These are phyloP conservation scores for Nitzschia putrida DNA, from an alignment of 108 stramenopile genomes.

Conservation along the genomic window DNA sequence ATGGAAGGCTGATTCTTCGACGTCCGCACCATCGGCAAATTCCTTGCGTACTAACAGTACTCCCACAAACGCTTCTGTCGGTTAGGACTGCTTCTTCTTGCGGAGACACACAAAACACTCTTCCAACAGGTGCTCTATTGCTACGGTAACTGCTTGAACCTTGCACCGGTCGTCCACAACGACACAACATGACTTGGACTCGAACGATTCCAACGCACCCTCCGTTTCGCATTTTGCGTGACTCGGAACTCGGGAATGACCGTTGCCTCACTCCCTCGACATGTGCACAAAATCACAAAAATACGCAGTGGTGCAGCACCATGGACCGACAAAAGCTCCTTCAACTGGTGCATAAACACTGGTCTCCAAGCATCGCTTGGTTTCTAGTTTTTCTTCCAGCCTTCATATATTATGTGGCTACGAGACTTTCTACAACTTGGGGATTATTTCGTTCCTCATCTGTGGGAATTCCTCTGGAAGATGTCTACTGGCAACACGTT, in stretches of 20 bases:
- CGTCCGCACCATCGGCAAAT: constrained; percentile 13
- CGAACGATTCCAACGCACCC: not conserved
- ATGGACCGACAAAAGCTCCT: too few species aligned
- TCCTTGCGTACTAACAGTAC: not conserved
- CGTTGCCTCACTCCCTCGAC: too few species aligned
- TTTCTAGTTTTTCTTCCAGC: constrained; percentile 43
- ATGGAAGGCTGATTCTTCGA: constrained; percentile 6
- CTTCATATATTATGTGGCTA: constrained; percentile 32
- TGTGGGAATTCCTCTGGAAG: constrained; percentile 9
- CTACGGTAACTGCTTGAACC: too few species aligned
- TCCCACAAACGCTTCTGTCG: too few species aligned
- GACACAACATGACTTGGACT: not conserved
- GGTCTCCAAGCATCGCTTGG: constrained; percentile 21
- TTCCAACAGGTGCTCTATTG: too few species aligned
- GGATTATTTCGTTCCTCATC: constrained; percentile 33
- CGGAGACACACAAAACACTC: too few species aligned
- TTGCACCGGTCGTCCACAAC: not conserved
- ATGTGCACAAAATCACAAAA: too few species aligned
- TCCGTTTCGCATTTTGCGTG: too few species aligned
- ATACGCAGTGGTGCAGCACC: too few species aligned
- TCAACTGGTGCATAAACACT: too few species aligned
- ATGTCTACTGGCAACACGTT: not conserved
- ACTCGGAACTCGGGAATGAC: too few species aligned
- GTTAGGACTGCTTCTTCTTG: too few species aligned
- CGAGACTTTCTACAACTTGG: constrained; percentile 24